Evolutionary conservation across 345 rosid species (phyloP), one percentile per base, ranked within the genome.

Genomic region (Pugionium dolabratum): DNA sequence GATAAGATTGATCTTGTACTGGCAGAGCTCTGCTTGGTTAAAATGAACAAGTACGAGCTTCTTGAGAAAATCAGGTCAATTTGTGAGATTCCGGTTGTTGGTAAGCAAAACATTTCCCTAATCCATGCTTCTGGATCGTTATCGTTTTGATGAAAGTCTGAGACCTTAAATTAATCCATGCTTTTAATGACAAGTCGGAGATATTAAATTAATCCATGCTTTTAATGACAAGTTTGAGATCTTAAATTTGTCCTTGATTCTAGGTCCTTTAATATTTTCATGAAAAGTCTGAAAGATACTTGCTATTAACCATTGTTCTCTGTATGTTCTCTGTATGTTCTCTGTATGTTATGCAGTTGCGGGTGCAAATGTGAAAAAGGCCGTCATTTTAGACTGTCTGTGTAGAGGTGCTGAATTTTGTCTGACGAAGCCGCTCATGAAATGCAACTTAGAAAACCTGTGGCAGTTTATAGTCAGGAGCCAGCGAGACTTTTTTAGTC

Each of bases 21-120:
- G 30, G 75, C 80, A 5, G 87, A 87, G 46, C 45, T 59, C 32
- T 50, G 61, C 54, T 69, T 83, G 62, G 80, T 81, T 39, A 87
- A 82, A 43, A 84, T 76, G 76, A 78, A 73, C 53, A 77, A 75
- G 67, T 80, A 76, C 28, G 75, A 82, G 68, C 75, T 85, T 39
- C 79, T 87, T 30, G 84, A 82, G 59, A 75, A 64, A 43, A 2
- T 84, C 7, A 62, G 62, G 54, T 11, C 44, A 47, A 49, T 52
- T 5, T 78, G 82, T 50, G 51, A 57, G 36, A 35, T 82, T 51
- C 82, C 91, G 0, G 62, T 85, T 69, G 59, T 85, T 32, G 43
- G 95, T 83, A 70, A 74, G 81, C 46, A 51, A 49, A 45, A 63
- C 5, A 0, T 8, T 1, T 39, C 31, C 31, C 31, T 59, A 42